phyloP scores from a whole-genome alignment of 257 asterid species.

The Henckelia pumila region DNA sequence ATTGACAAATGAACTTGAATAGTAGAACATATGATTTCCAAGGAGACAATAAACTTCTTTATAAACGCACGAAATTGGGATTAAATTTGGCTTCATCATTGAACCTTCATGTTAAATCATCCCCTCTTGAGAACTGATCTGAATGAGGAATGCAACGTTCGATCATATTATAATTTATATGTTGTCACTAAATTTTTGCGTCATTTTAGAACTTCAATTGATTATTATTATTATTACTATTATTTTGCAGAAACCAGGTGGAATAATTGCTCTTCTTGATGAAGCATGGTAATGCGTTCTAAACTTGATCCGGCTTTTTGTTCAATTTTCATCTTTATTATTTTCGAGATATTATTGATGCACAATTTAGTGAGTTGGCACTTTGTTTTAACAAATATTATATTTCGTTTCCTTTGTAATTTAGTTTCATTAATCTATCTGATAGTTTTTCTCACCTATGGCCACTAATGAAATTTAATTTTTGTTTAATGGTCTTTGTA shows the following conservation, averaged over 20 bases:
- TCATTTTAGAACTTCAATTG: conserved; percentile 20
- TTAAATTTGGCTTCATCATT: conserved; percentile 12
- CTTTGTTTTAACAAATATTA: conserved; percentile 16
- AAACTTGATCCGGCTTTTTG: conserved; percentile 19
- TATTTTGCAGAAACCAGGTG: conserved; percentile 89
- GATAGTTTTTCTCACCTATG: conserved; percentile 13
- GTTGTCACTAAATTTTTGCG: background rate
- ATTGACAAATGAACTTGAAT: background rate
- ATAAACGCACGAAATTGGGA: background rate
- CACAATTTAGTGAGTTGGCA: conserved; percentile 18
- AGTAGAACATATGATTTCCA: background rate
- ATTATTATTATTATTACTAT: background rate
- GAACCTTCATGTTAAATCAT: conserved; percentile 9
- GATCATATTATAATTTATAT: background rate
- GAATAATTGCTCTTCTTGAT: conserved; percentile 89
- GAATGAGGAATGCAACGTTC: background rate
- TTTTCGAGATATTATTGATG: conserved; percentile 18
- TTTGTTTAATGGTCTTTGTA: conserved; percentile 27
- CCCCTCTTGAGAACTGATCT: conserved; percentile 20
- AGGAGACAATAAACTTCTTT: too few relatives aligned
- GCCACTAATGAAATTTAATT: conserved; percentile 22
- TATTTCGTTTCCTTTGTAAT: background rate
- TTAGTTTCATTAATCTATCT: conserved; percentile 20
- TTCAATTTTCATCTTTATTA: conserved; percentile 1
- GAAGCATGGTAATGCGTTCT: conserved; percentile 80